A percentile compares a stretch with the other conserved stretches of the same genome.
Conservation (phyloP, 495 filamentous ascomycete species). For the Neohortaea acidophila region DNA sequence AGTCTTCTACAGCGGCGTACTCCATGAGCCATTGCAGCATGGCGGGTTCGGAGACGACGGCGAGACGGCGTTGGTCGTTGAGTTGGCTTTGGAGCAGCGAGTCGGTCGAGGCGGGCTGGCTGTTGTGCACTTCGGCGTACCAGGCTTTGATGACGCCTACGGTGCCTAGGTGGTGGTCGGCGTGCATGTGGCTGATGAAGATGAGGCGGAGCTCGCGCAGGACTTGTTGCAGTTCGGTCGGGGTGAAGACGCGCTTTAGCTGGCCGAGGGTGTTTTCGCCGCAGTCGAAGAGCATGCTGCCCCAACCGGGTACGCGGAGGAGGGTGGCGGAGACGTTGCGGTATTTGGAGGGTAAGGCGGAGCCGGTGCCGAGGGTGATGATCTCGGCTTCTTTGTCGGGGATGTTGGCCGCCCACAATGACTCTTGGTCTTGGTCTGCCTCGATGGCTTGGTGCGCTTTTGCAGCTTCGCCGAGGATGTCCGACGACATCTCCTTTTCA, state of each 20-base stretch:
- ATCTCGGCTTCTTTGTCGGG: conserved; percentile 64
- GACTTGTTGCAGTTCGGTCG: conserved; percentile 47
- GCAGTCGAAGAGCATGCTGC: conserved; percentile 76
- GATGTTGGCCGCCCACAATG: conserved; percentile 32
- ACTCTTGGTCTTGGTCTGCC: conserved; percentile 21
- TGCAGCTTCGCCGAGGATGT: conserved; percentile 37
- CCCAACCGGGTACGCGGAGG: conserved; percentile 63
- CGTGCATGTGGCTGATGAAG: conserved; percentile 91
- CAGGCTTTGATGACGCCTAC: conserved; percentile 64
- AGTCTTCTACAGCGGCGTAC: conserved; percentile 62
- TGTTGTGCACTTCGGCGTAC: conserved; percentile 36
- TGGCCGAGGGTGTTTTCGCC: conserved; percentile 94
- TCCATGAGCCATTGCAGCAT: conserved; percentile 65
- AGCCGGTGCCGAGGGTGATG: conserved; percentile 78
- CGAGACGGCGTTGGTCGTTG: conserved; percentile 31
- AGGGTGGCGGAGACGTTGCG: conserved; percentile 88
- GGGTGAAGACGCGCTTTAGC: conserved; percentile 54
- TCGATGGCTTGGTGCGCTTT: conserved; percentile 27
- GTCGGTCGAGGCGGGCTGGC: conserved; percentile 8
- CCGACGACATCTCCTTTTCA: conserved; percentile 23
- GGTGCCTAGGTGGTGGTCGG: conserved; percentile 88
- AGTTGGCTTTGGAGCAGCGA: conserved; percentile 28
- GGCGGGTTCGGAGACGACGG: conserved; percentile 43
- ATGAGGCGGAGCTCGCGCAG: conserved; percentile 66
- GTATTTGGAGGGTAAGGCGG: conserved; percentile 74